Conservation (phyloP, 2,329 filamentous ascomycete genomes). For the Arthrobotrys conoides region DNA sequence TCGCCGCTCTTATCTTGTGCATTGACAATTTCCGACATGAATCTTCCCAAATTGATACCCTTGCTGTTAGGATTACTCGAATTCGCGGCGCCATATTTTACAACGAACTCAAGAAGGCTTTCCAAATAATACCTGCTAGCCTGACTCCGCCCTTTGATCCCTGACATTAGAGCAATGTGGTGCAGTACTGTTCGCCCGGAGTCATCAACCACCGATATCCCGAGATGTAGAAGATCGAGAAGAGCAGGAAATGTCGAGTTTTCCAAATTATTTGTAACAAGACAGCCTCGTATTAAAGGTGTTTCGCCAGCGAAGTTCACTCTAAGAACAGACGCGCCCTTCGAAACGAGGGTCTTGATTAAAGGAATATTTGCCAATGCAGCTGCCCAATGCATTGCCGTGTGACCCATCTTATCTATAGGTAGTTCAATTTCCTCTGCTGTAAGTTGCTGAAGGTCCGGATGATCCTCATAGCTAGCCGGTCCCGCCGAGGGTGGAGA, state of each 20-base stretch:
- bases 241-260: constrained; percentile 90
- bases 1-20: constrained; percentile 94
- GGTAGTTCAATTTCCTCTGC: constrained; percentile 90
- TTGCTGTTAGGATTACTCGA: constrained; percentile 68
- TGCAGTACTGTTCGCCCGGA: constrained; percentile 93
- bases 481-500: constrained; percentile 71
- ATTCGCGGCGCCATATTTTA: constrained; percentile 77
- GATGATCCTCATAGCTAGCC: constrained; percentile 78
- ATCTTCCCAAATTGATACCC: constrained; percentile 87
- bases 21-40: constrained; percentile 98
- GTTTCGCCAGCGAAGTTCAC: constrained; percentile 93
- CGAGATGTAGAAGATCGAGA: constrained; percentile 87
- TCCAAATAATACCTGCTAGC: constrained; percentile 97
- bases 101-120: constrained; percentile 92
- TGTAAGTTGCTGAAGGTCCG: constrained; percentile 81
- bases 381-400: constrained; percentile 94
- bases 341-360: constrained; percentile 82
- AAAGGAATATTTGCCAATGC: constrained; percentile 89
- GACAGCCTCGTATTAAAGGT: constrained; percentile 89
- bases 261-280: constrained; percentile 94
- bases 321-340: constrained; percentile 87
- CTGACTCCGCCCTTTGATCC: constrained; percentile 90
- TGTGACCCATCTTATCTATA: constrained; percentile 89
- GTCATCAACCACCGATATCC: constrained; percentile 90
- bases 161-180: constrained; percentile 95